These are phyloP conservation scores for Suillus tomentosus DNA, from an alignment of 768 basidiomycete genomes.

Conservation along the genomic window DNA sequence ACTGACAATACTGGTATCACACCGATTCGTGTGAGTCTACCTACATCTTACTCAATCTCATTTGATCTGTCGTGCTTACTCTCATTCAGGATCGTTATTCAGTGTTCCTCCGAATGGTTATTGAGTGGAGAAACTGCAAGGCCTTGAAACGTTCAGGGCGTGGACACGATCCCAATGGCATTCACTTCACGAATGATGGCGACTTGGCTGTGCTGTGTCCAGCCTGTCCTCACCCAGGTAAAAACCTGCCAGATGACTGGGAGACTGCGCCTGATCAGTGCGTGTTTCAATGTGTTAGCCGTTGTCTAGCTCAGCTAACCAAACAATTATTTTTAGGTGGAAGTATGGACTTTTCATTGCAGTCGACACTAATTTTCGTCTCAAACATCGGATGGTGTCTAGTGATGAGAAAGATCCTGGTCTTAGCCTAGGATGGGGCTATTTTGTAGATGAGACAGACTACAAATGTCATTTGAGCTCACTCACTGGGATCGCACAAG, in stretches of 20 bases:
- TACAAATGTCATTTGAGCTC: slow-evolving; percentile 20
- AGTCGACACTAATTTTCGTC: slow-evolving; percentile 36
- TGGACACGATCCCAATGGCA: slow-evolving; percentile 20
- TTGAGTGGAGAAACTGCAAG: slow-evolving; percentile 14
- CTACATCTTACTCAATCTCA: too few relatives aligned
- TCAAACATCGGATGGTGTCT: slow-evolving; percentile 29
- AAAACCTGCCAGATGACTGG: slow-evolving; percentile 17
- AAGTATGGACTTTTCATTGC: slow-evolving; percentile 27
- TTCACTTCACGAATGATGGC: slow-evolving; percentile 14
- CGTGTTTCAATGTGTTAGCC: not conserved
- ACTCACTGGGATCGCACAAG: slow-evolving; percentile 13
- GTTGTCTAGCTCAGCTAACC: too few relatives aligned
- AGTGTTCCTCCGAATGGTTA: slow-evolving; percentile 16
- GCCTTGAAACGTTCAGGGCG: slow-evolving; percentile 13
- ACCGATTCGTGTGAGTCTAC: not conserved
- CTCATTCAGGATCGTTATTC: slow-evolving; percentile 15
- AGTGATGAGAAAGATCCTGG: slow-evolving; percentile 29
- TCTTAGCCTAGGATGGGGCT: slow-evolving; percentile 29
- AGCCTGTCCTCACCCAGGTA: slow-evolving; percentile 15
- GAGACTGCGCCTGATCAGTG: not conserved
- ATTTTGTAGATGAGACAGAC: slow-evolving; percentile 26
- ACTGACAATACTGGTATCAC: slow-evolving; percentile 20
- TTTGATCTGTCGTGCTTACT: not conserved
- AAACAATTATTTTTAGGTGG: slow-evolving; percentile 23
- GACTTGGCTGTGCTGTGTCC: slow-evolving; percentile 21